Base-by-base conservation (phyloP, 192 early-diverging fungal genomes). In the Coemansia sp. region DNA sequence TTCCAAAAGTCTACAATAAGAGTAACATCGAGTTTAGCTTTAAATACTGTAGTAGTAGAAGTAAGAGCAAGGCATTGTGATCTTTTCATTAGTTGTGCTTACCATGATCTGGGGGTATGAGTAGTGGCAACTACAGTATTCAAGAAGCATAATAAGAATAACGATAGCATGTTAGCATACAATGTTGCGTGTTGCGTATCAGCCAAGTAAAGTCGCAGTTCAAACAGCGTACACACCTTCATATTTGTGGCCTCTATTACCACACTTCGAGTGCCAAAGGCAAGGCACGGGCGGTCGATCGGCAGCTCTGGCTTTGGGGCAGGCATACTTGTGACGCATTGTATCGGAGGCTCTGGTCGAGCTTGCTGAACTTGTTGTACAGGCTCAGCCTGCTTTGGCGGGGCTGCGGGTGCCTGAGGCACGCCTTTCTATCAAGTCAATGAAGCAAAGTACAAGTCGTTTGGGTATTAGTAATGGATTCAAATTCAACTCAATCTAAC, bases 61-160 rank as follows among this genome's bases (percentile, higher is more conserved):
- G 8, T 3, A 32, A 14, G 28, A 14, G 14, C 23, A 52, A 49
- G 46, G 23, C 10, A 50, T 9, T 50, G 9, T 0, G 50, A 3
- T 53, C 2, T 13, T 28, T 30, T 26, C 26, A 53, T 2, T 23
- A 21, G 11, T 10, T 61, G 11, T 40, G 8, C 35, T 61, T 61
- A 61, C 59, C 59, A 39, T 37, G 59, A 61, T 61, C 59, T n/a
- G 59, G 59, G 35, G 59, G 59, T 61, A 61, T 61, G 59, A 61
- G 30, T 6, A 61, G 59, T 19, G 59, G 59, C 33, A 61, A 23
- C 59, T 61, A 61, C 59, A 40, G 8, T 35, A 40, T 17, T 2
- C 59, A 10, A 37, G 30, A 61, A 19, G n/a, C 26, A 19, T 6
- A 6, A 61, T 39, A 57, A 0, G 13, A 21, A 53, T n/a, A 53